Base-by-base conservation (phyloP, 495 filamentous ascomycete genomes). In the Cercophora scortea region DNA sequence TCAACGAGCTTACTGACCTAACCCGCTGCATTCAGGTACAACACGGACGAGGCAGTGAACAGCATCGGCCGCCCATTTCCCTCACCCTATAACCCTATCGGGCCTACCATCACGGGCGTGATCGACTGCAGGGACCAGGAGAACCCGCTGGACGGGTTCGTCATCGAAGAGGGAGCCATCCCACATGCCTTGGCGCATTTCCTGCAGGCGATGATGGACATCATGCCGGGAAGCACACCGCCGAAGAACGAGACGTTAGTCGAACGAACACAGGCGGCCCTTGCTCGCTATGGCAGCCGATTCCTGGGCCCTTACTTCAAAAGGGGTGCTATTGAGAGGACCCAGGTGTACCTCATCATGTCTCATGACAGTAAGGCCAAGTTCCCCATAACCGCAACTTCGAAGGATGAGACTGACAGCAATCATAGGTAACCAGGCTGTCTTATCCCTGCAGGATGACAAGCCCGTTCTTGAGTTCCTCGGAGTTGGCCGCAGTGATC, bases 301-400 rank as follows among this genome's bases (percentile, higher is more conserved):
- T 64, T 85, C 33, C 54, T 81, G 1, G 83, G 83, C 0, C 78
- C 82, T 0, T 85, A 83, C 52, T 74, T 66, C 50, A 60, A 62
- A 16, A 71, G 73, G 35, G 79, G 82, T 12, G 75, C 76, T 25
- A 60, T 83, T 1, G 77, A 79, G 56, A 76, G 66, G 49, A 88
- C 82, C 0, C 79, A 85, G 57, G 72, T 80, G 7, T 87, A 85
- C 64, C 68, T 87, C n/a, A 76, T 86, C 52, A 87, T 88, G 84
- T 81, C 76, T 7, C 83, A 87, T 55, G 84, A 86, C 55, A 80
- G 76, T 69, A 60, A 61, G 65, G 32, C 43, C 8, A 33, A 42
- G 7, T 41, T 11, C 16, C 16, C 2, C 12, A 8, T 3, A 44
- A 47, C 8, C 42, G n/a, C 8, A 1, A 0, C 4, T 9, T 42